Evolutionary conservation across 805 yeast genomes (phyloP), one percentile per base, ranked within the genome.

Genomic region (Starmerella sp.): DNA sequence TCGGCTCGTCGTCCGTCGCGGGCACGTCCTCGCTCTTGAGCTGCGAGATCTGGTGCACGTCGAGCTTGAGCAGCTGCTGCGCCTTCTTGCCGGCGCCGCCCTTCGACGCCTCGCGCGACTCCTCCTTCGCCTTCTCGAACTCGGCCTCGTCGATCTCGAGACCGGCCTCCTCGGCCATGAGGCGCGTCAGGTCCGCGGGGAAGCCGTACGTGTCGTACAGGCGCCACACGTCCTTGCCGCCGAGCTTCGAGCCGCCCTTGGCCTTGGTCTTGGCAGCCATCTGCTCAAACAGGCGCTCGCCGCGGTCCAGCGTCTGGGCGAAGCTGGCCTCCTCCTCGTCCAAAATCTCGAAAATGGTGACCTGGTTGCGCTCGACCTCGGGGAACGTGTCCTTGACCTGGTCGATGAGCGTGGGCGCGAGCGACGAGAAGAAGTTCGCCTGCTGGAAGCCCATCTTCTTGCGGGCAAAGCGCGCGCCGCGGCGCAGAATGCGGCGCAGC

Each of bases 111-210:
- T 90, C 97, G 69, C 84, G 81, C 10, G 96, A 86, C 63, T 83
- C 95, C 60, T 80, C 78, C 69, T 83, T 86, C 49, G 98, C 97
- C 63, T 80, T 80, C 71, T 90, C 97, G 67, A 93, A 93, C 37
- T 87, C 97, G 51, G 75, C 82, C 69, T 89, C 95, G 69, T 93
- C 97, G 60, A 93, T 91, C 65, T 82, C 83, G 64, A 93, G 79
- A 17, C 95, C 95, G 57, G 93, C 87, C 73, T 93, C 99, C 72
- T 91, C 97, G 47, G 98, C 98, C 99, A 93, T 93, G 68, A 93
- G 79, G 69, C 96, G 82, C 34, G 99, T 93, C 68, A 93, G 79
- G 73, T 93, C 99, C 55, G 89, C 97, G 39, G 99, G 99, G 85
- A 93, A 93, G 56, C 99, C 99, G 67, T 91, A 93, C 11, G 99